Evolutionary conservation across 2,329 filamentous ascomycete genomes (phyloP), one percentile per base, ranked within the genome.

Genomic region (Beauveria brongniartii): DNA sequence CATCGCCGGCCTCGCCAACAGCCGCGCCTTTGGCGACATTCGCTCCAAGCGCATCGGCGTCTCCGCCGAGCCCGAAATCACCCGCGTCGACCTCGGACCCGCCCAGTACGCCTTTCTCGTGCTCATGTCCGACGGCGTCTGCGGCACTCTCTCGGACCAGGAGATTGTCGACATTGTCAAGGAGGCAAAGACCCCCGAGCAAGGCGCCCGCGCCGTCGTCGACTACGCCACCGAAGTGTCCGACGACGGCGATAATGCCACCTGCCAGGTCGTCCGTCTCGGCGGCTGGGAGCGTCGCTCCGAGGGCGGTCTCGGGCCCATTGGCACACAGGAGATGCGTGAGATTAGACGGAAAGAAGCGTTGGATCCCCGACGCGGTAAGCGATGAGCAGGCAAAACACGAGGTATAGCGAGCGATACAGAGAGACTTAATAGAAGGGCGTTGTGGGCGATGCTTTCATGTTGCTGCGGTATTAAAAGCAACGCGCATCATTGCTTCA

Each of bases 131-230:
- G 94, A 99, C 72, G 94, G 94, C 28, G 86, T 99, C 10, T 93
- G 88, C 22, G 93, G 91, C 7, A 90, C 89, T 18, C 78, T 97
- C 24, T 85, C 82, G 60, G 94, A 99, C 70, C 93, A 97, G 75
- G 94, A 99, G 75, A 91, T 97, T 64, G 92, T 97, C 34, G 94
- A 99, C 71, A 86, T 97, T 37, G 82, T 97, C 68, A 97, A 97
- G 74, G 94, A 99, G 74, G 90, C 92, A 5, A 87, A 82, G 69
- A 97, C 93, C 0, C 94, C 94, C 0, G 93, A 96, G 67, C 85
- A 96, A 71, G 94, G 87, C 3, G 86, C 91, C 1, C 82, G 81
- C 62, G 85, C 88, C 63, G 84, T 99, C 8, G 91, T 96, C 30
- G 84, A 85, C 61, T 97, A 94, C 73, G 92, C 93, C 0, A 94